phyloP scores from a whole-genome alignment of 495 filamentous ascomycete genomes.

The Podospora conica region DNA sequence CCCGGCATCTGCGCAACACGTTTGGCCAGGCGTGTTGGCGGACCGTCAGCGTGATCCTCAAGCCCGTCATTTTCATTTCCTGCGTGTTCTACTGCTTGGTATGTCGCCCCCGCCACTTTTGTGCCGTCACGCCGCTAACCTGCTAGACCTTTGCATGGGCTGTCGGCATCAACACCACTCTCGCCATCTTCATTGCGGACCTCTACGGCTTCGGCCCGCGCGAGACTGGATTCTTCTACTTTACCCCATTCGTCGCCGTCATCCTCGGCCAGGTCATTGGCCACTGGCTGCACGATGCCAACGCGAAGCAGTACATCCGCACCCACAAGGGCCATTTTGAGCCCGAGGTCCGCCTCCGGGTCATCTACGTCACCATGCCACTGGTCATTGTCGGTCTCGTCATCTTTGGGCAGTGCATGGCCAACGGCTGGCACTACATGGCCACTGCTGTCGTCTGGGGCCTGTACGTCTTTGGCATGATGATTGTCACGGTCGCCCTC shows the following conservation, averaged over 20 bases:
- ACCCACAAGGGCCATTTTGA: slow-evolving; percentile 49
- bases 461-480: slow-evolving; percentile 53
- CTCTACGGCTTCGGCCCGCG: slow-evolving; percentile 50
- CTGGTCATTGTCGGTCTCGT: slow-evolving; percentile 48
- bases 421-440: slow-evolving; percentile 51
- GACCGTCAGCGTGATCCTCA: slow-evolving; percentile 40
- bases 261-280: slow-evolving; percentile 48
- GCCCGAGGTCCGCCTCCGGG: slow-evolving; percentile 53
- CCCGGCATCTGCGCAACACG: slow-evolving; percentile 35
- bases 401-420: slow-evolving; percentile 50
- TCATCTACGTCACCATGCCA: slow-evolving; percentile 44
- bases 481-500: slow-evolving; percentile 58
- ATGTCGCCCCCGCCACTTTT: neutral
- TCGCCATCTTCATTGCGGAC: slow-evolving; percentile 48
- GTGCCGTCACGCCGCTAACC: neutral
- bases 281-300: slow-evolving; percentile 54
- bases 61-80: slow-evolving; percentile 45
- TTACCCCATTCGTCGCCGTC: slow-evolving; percentile 50
- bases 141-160: slow-evolving; percentile 51
- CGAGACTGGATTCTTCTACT: slow-evolving; percentile 56
- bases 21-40: slow-evolving; percentile 43
- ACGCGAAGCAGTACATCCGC: slow-evolving; percentile 44
- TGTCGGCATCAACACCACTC: slow-evolving; percentile 57
- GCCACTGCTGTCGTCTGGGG: slow-evolving; percentile 49
- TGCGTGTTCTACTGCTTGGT: slow-evolving; percentile 51